Conservation (phyloP, 805 yeast genomes). For the Isabelozyma rhagii region DNA sequence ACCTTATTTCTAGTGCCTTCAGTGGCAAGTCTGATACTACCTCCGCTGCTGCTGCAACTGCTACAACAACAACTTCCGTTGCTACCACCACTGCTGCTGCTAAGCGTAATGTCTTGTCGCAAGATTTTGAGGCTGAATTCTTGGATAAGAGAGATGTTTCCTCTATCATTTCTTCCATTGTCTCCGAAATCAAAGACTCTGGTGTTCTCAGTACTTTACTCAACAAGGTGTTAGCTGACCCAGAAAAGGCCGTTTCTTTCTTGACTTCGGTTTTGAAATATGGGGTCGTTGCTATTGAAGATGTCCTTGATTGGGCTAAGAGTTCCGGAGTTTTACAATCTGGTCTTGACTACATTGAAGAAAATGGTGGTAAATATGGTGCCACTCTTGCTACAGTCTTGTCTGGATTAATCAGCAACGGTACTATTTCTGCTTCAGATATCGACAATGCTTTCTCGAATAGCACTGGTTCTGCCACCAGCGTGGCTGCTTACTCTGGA, state of each 20-base stretch:
- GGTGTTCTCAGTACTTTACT: constrained; percentile 30
- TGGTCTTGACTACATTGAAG: constrained; percentile 20
- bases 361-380: constrained; percentile 23
- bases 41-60: constrained; percentile 8
- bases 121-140: constrained; percentile 19
- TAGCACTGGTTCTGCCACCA: constrained; percentile 7
- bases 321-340: constrained; percentile 28
- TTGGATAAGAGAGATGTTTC: constrained; percentile 36
- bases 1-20: constrained; percentile 14
- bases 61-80: constrained; percentile 12
- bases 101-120: constrained; percentile 6
- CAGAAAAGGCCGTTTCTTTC: constrained; percentile 28
- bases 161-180: constrained; percentile 23
- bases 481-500: constrained; percentile 17
- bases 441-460: constrained; percentile 16
- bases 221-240: constrained; percentile 35
- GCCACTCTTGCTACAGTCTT: constrained; percentile 24
- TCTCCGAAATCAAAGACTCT: constrained; percentile 28
- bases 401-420: constrained; percentile 20
- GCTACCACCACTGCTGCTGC: constrained; percentile 14
- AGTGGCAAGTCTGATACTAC: constrained; percentile 6
- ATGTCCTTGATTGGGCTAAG: constrained; percentile 36
- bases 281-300: constrained; percentile 32
- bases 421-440: constrained; percentile 22
- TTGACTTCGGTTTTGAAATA: constrained; percentile 30